phyloP scores from a whole-genome alignment of 2,329 filamentous ascomycete species.

The Ceratocystis huliohia region DNA sequence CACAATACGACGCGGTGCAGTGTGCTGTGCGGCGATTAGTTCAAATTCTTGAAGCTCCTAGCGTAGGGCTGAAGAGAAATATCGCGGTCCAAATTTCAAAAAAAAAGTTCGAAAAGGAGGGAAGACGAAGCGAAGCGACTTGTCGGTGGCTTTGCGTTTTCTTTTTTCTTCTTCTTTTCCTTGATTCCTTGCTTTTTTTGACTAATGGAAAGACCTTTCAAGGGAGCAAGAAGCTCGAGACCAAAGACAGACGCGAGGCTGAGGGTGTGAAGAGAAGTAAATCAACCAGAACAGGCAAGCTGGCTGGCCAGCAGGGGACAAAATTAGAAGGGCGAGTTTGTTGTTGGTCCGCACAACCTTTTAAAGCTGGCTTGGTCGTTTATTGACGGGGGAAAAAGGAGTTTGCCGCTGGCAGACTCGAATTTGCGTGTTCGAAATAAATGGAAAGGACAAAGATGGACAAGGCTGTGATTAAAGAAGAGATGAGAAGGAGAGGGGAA shows the following conservation, averaged over 20 bases:
- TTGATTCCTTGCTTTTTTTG: not conserved
- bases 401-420: not conserved
- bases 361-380: not conserved
- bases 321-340: not conserved
- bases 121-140: not conserved
- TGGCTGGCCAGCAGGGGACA: not conserved
- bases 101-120: not conserved
- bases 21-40: not conserved
- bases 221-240: not conserved
- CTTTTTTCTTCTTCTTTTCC: not conserved
- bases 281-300: not conserved
- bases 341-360: not conserved
- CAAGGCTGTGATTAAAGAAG: slow-evolving; percentile 9
- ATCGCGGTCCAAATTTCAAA: not conserved
- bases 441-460: not conserved
- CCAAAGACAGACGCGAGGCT: slow-evolving; percentile 4
- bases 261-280: not conserved
- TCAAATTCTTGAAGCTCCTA: not conserved
- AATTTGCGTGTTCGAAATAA: not conserved
- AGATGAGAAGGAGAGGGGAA: not conserved
- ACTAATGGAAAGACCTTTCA: not conserved
- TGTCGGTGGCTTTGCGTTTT: not conserved
- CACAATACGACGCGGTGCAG: not conserved
- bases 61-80: not conserved
- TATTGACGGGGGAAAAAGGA: not conserved